These are phyloP conservation scores for Pleurozium schreberi DNA, from an alignment of 225 moss, liverwort and hornwort species.

Conservation along the genomic window DNA sequence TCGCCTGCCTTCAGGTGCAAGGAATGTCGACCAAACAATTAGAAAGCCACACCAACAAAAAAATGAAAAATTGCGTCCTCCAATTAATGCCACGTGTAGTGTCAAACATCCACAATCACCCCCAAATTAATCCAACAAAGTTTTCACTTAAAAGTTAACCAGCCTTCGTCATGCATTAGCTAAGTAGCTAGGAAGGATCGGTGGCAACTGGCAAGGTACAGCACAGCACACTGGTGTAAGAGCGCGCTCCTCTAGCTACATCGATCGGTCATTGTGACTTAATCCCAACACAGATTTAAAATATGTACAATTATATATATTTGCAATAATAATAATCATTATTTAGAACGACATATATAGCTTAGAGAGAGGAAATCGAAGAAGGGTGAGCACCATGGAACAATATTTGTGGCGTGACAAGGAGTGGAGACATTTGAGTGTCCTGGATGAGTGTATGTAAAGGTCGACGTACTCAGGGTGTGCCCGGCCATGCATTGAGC, in stretches of 20 bases:
- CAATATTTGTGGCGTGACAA: neutral
- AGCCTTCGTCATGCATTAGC: neutral
- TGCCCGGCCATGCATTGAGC: neutral
- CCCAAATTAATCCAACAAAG: neutral
- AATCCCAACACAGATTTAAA: neutral
- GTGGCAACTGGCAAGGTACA: neutral
- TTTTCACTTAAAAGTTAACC: neutral
- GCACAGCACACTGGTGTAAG: neutral
- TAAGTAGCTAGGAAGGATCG: neutral
- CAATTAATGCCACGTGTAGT: neutral
- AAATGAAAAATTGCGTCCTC: neutral
- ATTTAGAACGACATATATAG: neutral
- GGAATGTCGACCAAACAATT: neutral
- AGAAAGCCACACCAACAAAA: no score
- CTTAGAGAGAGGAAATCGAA: neutral
- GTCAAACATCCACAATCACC: no score
- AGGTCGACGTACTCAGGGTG: neutral
- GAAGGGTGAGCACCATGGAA: neutral
- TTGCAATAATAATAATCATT: neutral
- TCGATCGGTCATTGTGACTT: neutral
- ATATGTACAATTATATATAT: neutral
- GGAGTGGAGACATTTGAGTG: neutral
- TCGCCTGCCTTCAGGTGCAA: neutral
- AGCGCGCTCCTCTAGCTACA: neutral
- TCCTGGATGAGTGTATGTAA: neutral